phyloP scores from a whole-genome alignment of 495 filamentous ascomycete species.

The Durotheca rogersii region DNA sequence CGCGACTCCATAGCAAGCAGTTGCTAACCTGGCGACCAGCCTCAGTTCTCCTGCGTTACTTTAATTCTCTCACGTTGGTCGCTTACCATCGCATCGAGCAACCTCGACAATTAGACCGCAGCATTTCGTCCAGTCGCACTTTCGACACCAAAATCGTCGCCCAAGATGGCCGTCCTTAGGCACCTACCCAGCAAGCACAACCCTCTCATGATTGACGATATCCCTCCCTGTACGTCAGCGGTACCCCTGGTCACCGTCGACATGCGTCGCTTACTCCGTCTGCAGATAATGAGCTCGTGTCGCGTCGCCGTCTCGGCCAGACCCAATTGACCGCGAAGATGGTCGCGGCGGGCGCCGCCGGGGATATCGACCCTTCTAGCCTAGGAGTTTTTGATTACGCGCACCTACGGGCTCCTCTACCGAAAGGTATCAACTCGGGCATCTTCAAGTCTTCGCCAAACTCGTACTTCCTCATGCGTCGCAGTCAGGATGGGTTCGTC shows the following conservation, averaged over 20 bases:
- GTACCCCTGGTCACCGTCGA: neutral
- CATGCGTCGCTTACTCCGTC: slow-evolving; percentile 38
- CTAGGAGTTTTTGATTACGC: slow-evolving; percentile 92
- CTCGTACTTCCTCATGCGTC: slow-evolving; percentile 96
- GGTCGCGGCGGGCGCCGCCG: slow-evolving; percentile 61
- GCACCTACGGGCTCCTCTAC: slow-evolving; percentile 86
- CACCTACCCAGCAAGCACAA: slow-evolving; percentile 70
- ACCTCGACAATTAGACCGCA: slow-evolving; percentile 7
- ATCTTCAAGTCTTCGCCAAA: slow-evolving; percentile 86
- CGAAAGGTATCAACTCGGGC: slow-evolving; percentile 83
- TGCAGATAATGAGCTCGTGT: slow-evolving; percentile 78
- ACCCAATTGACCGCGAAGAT: slow-evolving; percentile 83
- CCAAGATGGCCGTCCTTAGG: slow-evolving; percentile 59
- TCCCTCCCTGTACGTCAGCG: slow-evolving; percentile 57
- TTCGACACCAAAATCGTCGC: slow-evolving; percentile 9
- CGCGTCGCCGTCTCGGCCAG: slow-evolving; percentile 84
- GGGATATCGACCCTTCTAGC: slow-evolving; percentile 66
- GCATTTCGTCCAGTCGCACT: slow-evolving; percentile 32
- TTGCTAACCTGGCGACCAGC: slow-evolving; percentile 35
- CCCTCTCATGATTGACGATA: slow-evolving; percentile 72
- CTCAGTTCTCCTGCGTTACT: slow-evolving; percentile 15
- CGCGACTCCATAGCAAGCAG: slow-evolving; percentile 28
- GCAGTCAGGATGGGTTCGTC: slow-evolving; percentile 89
- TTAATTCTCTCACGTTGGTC: slow-evolving; percentile 12
- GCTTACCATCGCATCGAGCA: slow-evolving; percentile 7